phyloP scores from a whole-genome alignment of 2,329 filamentous ascomycete genomes.

The Sclerotinia minor region DNA sequence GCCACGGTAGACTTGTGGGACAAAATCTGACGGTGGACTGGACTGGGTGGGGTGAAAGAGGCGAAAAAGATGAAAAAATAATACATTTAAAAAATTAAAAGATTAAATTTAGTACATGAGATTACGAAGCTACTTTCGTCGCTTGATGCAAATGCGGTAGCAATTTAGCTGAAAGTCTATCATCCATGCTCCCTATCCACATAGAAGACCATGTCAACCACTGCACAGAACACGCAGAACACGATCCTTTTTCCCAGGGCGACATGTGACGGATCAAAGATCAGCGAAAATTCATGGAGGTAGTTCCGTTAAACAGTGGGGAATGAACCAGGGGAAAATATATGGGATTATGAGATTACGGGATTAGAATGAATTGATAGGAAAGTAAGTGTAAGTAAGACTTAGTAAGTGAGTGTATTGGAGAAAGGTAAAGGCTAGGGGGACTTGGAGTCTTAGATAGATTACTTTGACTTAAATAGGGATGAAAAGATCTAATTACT shows the following conservation, averaged over 20 bases:
- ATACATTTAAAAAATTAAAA: too few relatives aligned
- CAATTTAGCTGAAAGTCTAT: neutral
- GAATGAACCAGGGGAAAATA: neutral
- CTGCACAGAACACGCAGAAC: neutral
- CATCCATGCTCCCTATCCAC: neutral
- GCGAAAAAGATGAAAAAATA: neutral
- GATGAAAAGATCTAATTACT: neutral
- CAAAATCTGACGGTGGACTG: neutral
- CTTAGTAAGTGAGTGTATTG: too few relatives aligned
- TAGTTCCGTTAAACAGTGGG: slow-evolving; percentile 1
- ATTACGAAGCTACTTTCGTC: neutral
- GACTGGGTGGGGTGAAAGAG: too few relatives aligned
- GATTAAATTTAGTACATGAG: neutral
- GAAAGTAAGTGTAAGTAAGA: too few relatives aligned
- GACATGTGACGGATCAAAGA: slow-evolving; percentile 17
- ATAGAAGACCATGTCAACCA: neutral
- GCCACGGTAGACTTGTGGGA: neutral
- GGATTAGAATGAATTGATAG: too few relatives aligned
- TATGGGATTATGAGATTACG: neutral
- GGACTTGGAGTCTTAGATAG: too few relatives aligned
- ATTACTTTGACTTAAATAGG: neutral
- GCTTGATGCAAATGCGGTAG: neutral
- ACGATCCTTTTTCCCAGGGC: slow-evolving; percentile 14
- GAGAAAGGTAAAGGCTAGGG: too few relatives aligned
- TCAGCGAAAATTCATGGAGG: slow-evolving; percentile 3